These are phyloP conservation scores for Stellera chamaejasme DNA, from an alignment of 345 rosid species.

Conservation along the genomic window DNA sequence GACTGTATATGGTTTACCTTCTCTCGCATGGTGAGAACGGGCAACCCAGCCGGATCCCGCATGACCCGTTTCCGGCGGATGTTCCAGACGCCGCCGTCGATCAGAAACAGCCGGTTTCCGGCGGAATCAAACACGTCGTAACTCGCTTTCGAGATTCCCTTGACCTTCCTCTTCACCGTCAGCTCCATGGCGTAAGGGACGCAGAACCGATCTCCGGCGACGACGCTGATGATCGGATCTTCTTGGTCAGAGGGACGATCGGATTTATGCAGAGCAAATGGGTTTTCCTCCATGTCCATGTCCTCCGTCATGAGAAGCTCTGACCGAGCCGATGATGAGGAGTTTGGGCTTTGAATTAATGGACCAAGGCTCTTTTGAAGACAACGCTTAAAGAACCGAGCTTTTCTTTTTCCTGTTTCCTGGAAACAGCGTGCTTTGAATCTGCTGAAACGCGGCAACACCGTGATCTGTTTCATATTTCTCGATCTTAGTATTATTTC, in stretches of 20 bases:
- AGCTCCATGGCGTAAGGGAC: slow-evolving; percentile 46
- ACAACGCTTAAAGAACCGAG: neutral
- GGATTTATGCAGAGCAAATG: too few species aligned
- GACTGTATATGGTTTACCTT: slow-evolving; percentile 23
- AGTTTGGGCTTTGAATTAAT: too few species aligned
- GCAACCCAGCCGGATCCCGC: slow-evolving; percentile 44
- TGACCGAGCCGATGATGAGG: too few species aligned
- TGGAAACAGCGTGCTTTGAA: slow-evolving; percentile 4
- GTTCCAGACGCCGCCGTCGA: slow-evolving; percentile 41
- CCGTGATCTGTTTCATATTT: neutral
- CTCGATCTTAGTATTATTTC: neutral
- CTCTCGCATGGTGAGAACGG: slow-evolving; percentile 42
- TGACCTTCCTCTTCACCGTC: slow-evolving; percentile 34
- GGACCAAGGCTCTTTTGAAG: neutral
- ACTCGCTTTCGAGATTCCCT: slow-evolving; percentile 26
- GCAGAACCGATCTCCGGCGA: slow-evolving; percentile 45
- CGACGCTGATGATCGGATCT: slow-evolving; percentile 28
- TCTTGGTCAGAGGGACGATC: too few species aligned
- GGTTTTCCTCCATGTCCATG: too few species aligned
- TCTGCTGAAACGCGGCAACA: neutral
- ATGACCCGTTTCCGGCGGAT: slow-evolving; percentile 36
- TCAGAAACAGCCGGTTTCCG: slow-evolving; percentile 44
- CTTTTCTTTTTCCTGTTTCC: neutral
- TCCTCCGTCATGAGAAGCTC: too few species aligned
- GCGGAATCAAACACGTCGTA: slow-evolving; percentile 37